These are phyloP conservation scores for Lipomyces sp. DNA, from an alignment of 805 yeast genomes.

Conservation along the genomic window DNA sequence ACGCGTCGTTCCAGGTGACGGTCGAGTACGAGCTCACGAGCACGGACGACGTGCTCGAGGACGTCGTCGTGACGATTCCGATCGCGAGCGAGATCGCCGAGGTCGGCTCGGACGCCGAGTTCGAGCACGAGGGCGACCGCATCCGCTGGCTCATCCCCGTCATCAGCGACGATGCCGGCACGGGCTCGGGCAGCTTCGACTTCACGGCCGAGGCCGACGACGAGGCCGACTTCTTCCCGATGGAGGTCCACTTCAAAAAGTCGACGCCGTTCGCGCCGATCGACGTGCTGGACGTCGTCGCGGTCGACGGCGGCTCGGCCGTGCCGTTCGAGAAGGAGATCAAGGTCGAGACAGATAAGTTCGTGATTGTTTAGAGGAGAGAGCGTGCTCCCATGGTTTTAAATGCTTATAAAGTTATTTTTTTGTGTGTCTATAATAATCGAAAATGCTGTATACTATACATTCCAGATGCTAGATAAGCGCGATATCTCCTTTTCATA, in stretches of 20 bases:
- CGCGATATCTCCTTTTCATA: not conserved
- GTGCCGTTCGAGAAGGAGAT: constrained; percentile 65
- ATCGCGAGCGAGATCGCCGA: constrained; percentile 57
- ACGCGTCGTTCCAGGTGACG: constrained; percentile 61
- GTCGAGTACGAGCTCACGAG: constrained; percentile 78
- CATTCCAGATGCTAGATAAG: too few species aligned
- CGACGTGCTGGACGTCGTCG: constrained; percentile 56
- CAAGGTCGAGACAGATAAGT: constrained; percentile 41
- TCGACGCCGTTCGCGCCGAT: constrained; percentile 61
- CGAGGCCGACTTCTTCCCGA: constrained; percentile 88
- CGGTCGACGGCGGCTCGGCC: constrained; percentile 45
- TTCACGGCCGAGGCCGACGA: constrained; percentile 68
- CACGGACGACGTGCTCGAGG: constrained; percentile 48
- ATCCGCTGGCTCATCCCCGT: constrained; percentile 60
- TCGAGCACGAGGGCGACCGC: constrained; percentile 63
- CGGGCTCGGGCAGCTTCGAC: constrained; percentile 71
- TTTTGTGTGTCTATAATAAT: not conserved
- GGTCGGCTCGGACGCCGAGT: constrained; percentile 39
- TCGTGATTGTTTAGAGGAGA: constrained; percentile 11
- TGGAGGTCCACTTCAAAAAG: constrained; percentile 61
- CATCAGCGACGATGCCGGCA: constrained; percentile 47
- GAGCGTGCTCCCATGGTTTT: too few species aligned
- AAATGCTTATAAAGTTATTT: not conserved
- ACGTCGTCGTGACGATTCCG: constrained; percentile 62
- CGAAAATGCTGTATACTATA: not conserved